Conservation (phyloP, 345 rosid species). For the Psidium guajava region DNA sequence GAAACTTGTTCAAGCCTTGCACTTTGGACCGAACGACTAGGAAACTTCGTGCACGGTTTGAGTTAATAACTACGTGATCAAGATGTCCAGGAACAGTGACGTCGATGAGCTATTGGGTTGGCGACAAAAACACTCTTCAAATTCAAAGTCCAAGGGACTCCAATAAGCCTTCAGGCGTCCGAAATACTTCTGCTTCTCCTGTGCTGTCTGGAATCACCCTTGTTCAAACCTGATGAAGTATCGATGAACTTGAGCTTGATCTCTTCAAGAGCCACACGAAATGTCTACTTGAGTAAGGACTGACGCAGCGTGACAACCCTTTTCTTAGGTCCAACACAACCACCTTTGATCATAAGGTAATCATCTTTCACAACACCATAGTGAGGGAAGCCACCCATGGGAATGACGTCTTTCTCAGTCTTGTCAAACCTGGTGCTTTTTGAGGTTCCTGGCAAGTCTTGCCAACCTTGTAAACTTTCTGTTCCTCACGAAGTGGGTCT, state of each 20-base stretch:
- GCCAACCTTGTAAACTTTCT: constrained; percentile 89
- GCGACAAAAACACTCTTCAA: too few species aligned
- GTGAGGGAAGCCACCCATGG: constrained; percentile 82
- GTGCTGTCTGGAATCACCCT: constrained; percentile 61
- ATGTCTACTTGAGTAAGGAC: constrained; percentile 57
- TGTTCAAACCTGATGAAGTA: constrained; percentile 54
- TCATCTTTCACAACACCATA: constrained; percentile 71
- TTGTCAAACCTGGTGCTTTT: constrained; percentile 68
- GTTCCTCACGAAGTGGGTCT: constrained; percentile 94
- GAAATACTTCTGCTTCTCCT: constrained; percentile 52
- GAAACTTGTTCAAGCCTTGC: too few species aligned
- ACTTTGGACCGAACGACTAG: too few species aligned
- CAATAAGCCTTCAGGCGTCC: constrained; percentile 56
- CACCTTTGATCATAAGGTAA: constrained; percentile 70
- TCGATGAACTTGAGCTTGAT: constrained; percentile 69
- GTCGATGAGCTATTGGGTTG: too few species aligned
- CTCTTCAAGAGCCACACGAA: constrained; percentile 57
- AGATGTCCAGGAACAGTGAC: too few species aligned
- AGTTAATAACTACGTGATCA: too few species aligned
- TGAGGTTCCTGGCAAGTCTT: constrained; percentile 56
- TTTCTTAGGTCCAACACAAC: constrained; percentile 64
- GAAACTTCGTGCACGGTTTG: too few species aligned
- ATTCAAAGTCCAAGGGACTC: too few species aligned
- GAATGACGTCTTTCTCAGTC: constrained; percentile 74
- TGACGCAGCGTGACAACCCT: too few species aligned